Percentiles rank a stretch among this genome's conserved stretches.
These are phyloP conservation scores for Entamoeba invadens DNA, from an alignment of 208 protist genomes.

Conservation along the genomic window DNA sequence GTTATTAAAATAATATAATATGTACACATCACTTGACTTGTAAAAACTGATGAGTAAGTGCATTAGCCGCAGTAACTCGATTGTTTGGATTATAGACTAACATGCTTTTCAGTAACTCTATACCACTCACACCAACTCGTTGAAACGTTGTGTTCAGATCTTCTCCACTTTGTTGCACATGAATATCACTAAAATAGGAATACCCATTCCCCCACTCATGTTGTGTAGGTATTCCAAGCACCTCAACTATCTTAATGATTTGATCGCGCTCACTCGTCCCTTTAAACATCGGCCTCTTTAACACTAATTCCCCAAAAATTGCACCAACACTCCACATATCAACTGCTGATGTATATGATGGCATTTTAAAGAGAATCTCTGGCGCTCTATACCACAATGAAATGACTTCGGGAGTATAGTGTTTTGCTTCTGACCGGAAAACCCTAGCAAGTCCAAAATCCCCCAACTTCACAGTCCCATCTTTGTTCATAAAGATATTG, in stretches of 20 bases:
- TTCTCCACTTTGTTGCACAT: not conserved
- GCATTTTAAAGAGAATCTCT: slow-evolving; percentile 20
- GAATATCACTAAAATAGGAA: not conserved
- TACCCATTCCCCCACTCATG: slow-evolving; percentile 10
- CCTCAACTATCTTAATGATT: slow-evolving; percentile 38
- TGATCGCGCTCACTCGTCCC: slow-evolving; percentile 49
- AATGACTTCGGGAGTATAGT: slow-evolving; percentile 17
- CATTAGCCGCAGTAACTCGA: slow-evolving; percentile 34
- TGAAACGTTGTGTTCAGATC: not conserved
- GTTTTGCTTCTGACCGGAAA: not conserved
- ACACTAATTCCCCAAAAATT: slow-evolving; percentile 79
- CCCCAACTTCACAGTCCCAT: slow-evolving; percentile 76
- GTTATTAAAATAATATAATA: too few relatives aligned
- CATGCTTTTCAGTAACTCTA: not conserved
- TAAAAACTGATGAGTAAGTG: slow-evolving; percentile 39
- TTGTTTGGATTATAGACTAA: slow-evolving; percentile 37
- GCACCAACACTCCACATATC: slow-evolving; percentile 93
- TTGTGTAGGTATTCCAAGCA: slow-evolving; percentile 30
- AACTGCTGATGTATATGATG: slow-evolving; percentile 38
- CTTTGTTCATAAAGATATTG: slow-evolving; percentile 78
- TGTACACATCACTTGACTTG: too few relatives aligned
- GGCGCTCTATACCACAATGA: slow-evolving; percentile 31
- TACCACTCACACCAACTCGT: not conserved
- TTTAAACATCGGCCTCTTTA: slow-evolving; percentile 74
- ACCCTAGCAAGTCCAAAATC: slow-evolving; percentile 71